phyloP scores from a whole-genome alignment of 1,284 basidiomycete genomes.

The Hypsizygus ulmarius region DNA sequence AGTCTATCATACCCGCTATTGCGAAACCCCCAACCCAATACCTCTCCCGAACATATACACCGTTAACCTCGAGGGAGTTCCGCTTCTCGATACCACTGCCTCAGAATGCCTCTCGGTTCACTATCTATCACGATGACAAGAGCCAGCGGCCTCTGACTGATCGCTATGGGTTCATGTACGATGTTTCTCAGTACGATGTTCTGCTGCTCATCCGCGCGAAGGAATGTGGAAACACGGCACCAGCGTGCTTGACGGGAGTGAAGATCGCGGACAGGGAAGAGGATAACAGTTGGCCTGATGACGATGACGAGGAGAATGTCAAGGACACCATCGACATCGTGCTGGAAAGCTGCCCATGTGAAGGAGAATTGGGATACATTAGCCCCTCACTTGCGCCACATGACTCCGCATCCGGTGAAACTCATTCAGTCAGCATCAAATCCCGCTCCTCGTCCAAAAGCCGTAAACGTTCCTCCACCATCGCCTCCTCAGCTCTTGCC shows the following conservation, averaged over 20 bases:
- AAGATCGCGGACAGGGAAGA: slow-evolving; percentile 81
- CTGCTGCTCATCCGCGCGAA: slow-evolving; percentile 70
- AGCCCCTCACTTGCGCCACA: not conserved
- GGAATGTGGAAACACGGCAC: slow-evolving; percentile 73
- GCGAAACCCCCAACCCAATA: slow-evolving; percentile 86
- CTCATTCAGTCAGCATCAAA: slow-evolving; percentile 29
- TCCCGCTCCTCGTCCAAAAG: slow-evolving; percentile 53
- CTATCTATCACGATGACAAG: slow-evolving; percentile 50
- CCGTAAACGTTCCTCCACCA: slow-evolving; percentile 43
- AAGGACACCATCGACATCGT: slow-evolving; percentile 50
- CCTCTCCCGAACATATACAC: slow-evolving; percentile 68
- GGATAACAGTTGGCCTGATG: slow-evolving; percentile 69
- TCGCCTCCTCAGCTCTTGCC: slow-evolving; percentile 28
- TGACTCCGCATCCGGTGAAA: slow-evolving; percentile 7
- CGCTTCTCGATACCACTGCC: slow-evolving; percentile 62
- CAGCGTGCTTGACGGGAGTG: slow-evolving; percentile 83
- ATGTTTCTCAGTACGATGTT: slow-evolving; percentile 79
- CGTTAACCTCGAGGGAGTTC: slow-evolving; percentile 67
- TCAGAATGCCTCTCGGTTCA: slow-evolving; percentile 53
- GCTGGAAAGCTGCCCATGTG: slow-evolving; percentile 58
- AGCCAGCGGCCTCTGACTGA: slow-evolving; percentile 78
- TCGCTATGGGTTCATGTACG: slow-evolving; percentile 94
- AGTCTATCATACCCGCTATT: slow-evolving; percentile 84
- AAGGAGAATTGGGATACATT: slow-evolving; percentile 33
- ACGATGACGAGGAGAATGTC: slow-evolving; percentile 13